phyloP scores from a whole-genome alignment of 192 early-diverging fungal genomes.

The Umbelopsis vinacea region DNA sequence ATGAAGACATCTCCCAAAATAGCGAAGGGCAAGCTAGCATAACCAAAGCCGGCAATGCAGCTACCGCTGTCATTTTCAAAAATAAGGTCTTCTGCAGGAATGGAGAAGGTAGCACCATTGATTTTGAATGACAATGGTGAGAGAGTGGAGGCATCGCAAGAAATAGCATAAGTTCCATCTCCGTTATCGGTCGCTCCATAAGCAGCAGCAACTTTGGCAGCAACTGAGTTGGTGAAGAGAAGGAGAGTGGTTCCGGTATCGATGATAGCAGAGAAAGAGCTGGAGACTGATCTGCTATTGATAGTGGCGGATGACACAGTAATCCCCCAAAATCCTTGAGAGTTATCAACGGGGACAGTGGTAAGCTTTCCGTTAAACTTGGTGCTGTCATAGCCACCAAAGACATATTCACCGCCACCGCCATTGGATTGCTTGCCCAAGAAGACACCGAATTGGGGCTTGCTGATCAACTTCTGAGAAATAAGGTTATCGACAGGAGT shows the following conservation, averaged over 20 bases:
- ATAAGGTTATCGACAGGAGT: slow-evolving; percentile 64
- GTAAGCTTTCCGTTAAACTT: slow-evolving; percentile 47
- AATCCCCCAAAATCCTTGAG: slow-evolving; percentile 37
- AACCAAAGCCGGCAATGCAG: slow-evolving; percentile 39
- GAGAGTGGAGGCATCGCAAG: slow-evolving; percentile 30
- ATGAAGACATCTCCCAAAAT: slow-evolving; percentile 75
- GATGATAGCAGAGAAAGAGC: slow-evolving; percentile 41
- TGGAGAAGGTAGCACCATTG: slow-evolving; percentile 39
- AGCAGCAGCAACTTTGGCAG: slow-evolving; percentile 25
- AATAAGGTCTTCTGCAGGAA: slow-evolving; percentile 45
- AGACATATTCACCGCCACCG: slow-evolving; percentile 57
- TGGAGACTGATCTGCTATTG: not conserved
- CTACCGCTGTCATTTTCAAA: slow-evolving; percentile 27
- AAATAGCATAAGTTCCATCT: slow-evolving; percentile 34
- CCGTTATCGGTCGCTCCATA: slow-evolving; percentile 29
- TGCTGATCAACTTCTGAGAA: slow-evolving; percentile 51
- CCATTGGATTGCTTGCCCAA: slow-evolving; percentile 49
- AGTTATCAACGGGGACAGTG: slow-evolving; percentile 46
- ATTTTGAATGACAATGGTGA: slow-evolving; percentile 41
- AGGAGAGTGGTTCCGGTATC: slow-evolving; percentile 51
- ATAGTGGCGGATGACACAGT: slow-evolving; percentile 14
- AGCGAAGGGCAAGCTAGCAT: slow-evolving; percentile 37
- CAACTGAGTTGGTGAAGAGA: slow-evolving; percentile 33
- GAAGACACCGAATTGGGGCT: slow-evolving; percentile 67
- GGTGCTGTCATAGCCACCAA: slow-evolving; percentile 49